phyloP scores from a whole-genome alignment of 768 basidiomycete species.

The Lentinula sp. region DNA sequence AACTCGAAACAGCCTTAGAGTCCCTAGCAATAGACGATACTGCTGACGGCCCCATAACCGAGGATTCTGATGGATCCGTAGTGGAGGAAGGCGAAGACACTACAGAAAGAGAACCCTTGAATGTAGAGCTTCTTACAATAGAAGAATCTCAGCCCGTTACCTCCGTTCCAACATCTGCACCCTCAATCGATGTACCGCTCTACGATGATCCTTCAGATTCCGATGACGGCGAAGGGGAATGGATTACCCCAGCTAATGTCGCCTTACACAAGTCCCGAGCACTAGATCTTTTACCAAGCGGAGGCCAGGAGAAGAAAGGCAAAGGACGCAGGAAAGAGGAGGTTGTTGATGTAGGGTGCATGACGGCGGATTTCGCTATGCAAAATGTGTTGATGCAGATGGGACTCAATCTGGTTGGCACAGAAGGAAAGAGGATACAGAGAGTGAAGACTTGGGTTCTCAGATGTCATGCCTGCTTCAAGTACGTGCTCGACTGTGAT shows the following conservation, averaged over 20 bases:
- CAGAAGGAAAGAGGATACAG: constrained; percentile 86
- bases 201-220: constrained; percentile 75
- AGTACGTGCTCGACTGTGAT: constrained; percentile 52
- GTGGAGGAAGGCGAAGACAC: constrained; percentile 10
- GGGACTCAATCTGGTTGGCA: constrained; percentile 83
- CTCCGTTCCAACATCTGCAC: constrained; percentile 13
- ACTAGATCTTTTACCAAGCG: constrained; percentile 70
- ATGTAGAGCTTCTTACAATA: constrained; percentile 38
- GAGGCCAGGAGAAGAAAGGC: constrained; percentile 25
- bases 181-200: constrained; percentile 29
- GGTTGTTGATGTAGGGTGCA: constrained; percentile 69
- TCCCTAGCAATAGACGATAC: constrained; percentile 4
- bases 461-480: constrained; percentile 98
- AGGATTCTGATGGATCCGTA: constrained; percentile 12
- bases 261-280: constrained; percentile 82
- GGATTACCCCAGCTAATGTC: constrained; percentile 94
- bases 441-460: constrained; percentile 94
- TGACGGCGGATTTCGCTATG: constrained; percentile 99
- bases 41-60: constrained; percentile 7
- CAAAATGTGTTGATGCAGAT: constrained; percentile 96
- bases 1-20: not conserved
- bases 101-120: constrained; percentile 21
- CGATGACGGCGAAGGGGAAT: constrained; percentile 87
- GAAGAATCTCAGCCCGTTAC: constrained; percentile 16
- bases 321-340: constrained; percentile 32